phyloP scores from a whole-genome alignment of 495 filamentous ascomycete genomes.

The Aspergillus affinis region DNA sequence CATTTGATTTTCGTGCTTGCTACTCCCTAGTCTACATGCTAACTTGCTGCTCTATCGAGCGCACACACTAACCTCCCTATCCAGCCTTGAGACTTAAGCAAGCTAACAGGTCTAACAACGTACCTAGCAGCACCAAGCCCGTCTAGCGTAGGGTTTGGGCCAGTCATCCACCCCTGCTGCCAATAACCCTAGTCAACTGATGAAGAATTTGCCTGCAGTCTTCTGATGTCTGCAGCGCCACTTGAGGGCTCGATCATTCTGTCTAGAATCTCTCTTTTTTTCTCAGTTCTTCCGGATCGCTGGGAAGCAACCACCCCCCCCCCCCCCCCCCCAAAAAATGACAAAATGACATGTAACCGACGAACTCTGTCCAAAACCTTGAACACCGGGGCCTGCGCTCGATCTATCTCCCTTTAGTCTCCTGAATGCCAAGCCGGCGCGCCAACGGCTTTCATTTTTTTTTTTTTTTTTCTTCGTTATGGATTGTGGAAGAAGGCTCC shows the following conservation, averaged over 20 bases:
- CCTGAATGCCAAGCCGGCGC: constrained; percentile 7
- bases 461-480: too few relatives aligned
- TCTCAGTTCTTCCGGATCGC: too few relatives aligned
- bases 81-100: not conserved
- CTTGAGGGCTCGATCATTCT: not conserved
- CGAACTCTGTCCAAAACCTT: not conserved
- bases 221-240: not conserved
- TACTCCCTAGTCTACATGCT: too few relatives aligned
- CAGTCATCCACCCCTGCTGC: too few relatives aligned
- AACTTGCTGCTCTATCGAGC: too few relatives aligned
- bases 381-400: constrained; percentile 3
- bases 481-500: constrained; percentile 5
- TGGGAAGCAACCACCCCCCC: too few relatives aligned
- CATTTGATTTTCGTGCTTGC: too few relatives aligned
- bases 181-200: not conserved
- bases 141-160: not conserved
- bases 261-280: not conserved
- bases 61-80: not conserved
- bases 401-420: constrained; percentile 6
- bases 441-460: constrained; percentile 4
- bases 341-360: not conserved
- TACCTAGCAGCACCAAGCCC: too few relatives aligned
- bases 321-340: too few relatives aligned
- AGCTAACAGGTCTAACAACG: not conserved
- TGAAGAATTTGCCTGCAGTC: not conserved